Evolutionary conservation across 768 basidiomycete species (phyloP).

Genomic region (Mrakia frigida): DNA sequence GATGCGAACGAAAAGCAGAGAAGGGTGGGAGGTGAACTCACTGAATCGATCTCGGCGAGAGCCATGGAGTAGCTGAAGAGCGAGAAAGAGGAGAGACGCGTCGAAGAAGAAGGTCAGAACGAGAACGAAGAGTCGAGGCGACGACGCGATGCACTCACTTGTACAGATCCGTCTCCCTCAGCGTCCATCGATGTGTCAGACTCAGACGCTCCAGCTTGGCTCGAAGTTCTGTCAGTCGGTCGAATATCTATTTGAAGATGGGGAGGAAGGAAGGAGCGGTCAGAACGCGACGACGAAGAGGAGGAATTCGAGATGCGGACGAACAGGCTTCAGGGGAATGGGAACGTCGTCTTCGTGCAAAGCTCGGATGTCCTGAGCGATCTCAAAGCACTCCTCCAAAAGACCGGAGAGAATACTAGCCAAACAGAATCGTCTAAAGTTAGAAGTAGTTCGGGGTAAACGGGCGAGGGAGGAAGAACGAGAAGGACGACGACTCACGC

Average conservation of each 20-base stretch:
- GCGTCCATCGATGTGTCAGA: conserved; percentile 92
- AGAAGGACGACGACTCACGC: conserved; percentile 46
- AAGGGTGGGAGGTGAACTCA: background rate
- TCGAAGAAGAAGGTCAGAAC: background rate
- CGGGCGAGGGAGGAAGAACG: background rate
- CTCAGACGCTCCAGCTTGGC: conserved; percentile 84
- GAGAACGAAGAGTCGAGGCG: background rate
- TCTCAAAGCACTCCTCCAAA: conserved; percentile 94
- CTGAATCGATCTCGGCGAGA: conserved; percentile 79
- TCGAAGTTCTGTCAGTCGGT: conserved; percentile 78
- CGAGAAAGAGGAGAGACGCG: background rate
- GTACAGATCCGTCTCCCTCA: conserved; percentile 63
- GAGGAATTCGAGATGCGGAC: background rate
- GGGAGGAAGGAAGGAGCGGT: background rate
- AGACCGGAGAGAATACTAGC: conserved; percentile 68
- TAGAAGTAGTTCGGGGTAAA: background rate
- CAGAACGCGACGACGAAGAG: background rate
- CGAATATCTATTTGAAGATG: conserved; percentile 57
- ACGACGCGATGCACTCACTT: conserved; percentile 38
- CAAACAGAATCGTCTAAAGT: background rate
- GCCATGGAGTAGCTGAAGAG: conserved; percentile 75
- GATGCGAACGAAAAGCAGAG: background rate
- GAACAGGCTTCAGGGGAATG: conserved; percentile 65
- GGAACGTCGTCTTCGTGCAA: conserved; percentile 66
- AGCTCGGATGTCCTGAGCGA: conserved; percentile 89